Percentiles rank a stretch among this genome's conserved stretches.
Evolutionary conservation across 352 stramenopile species (phyloP).

Genomic region (Phytopythium chamaehyphon): DNA sequence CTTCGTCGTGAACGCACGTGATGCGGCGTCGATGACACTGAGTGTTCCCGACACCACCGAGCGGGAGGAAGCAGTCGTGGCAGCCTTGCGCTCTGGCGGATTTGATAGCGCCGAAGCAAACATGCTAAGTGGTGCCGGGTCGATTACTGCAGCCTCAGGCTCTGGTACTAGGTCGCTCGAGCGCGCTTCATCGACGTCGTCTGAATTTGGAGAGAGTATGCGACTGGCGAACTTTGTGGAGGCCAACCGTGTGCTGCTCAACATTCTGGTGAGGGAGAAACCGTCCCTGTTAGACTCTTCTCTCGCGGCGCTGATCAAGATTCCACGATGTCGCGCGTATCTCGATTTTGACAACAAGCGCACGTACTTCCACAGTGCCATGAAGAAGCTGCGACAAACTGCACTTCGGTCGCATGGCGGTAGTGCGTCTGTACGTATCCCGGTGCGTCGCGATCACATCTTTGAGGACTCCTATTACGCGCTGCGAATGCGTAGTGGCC

Average conservation of each 20-base stretch:
- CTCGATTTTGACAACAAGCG: conserved; percentile 99
- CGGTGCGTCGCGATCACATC: conserved; percentile 94
- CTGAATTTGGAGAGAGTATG: conserved; percentile 58
- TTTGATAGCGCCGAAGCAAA: conserved; percentile 42
- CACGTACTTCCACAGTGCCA: conserved; percentile 96
- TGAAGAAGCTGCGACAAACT: conserved; percentile 87
- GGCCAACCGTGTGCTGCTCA: conserved; percentile 95
- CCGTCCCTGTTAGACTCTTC: conserved; percentile 95
- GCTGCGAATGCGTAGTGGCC: conserved; percentile 93
- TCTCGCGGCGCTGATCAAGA: conserved; percentile 94
- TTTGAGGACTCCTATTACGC: conserved; percentile 99
- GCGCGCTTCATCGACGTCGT: conserved; percentile 35
- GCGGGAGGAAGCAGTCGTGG: conserved; percentile 73
- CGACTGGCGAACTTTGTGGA: conserved; percentile 92
- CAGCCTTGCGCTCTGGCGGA: conserved; percentile 57
- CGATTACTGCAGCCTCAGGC: too few species aligned
- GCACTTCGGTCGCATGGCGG: conserved; percentile 85
- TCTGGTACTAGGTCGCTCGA: conserved; percentile 12
- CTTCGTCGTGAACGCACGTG: conserved; percentile 96
- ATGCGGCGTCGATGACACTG: conserved; percentile 75
- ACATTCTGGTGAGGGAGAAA: conserved; percentile 96
- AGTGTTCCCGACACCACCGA: conserved; percentile 67
- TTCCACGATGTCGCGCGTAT: conserved; percentile 92
- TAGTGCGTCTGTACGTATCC: conserved; percentile 86
- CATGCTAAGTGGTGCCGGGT: conserved; percentile 10